Evolutionary conservation across 768 basidiomycete genomes (phyloP), one percentile per base, ranked within the genome.

Genomic region (Chiua virens): DNA sequence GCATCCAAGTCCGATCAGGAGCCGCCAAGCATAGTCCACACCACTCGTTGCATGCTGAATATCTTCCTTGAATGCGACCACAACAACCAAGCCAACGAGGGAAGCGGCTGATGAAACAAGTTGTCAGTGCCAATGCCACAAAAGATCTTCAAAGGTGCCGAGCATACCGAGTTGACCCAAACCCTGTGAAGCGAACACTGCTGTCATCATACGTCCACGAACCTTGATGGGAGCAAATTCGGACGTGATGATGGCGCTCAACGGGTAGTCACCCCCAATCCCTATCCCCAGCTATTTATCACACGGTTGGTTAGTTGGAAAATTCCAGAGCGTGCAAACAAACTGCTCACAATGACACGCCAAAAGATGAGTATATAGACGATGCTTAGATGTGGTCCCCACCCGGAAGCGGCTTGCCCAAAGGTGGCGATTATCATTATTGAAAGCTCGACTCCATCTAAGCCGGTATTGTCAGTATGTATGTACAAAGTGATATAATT

Each of bases 251-350:
- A 90, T 83, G 8, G 89, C 87, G 39, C 79, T 82, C 0, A 92
- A 68, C 10, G 92, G 92, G 63, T 93, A 92, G 59, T 93, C 92
- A 14, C 91, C 91, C 7, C 91, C 90, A 17, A 92, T 86, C 1
- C 91, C 90, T 4, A 91, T 63, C 1, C 89, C 88, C 78, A 82
- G 80, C 83, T 79, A 37, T 22, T 35, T 62, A 13, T 6, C 10
- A 2, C 30, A 30, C 73, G 81, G 20, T 77, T 61, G 62, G 79
- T 17, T 22, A 32, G 5, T n/a, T 35, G 35, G 20, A 21, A 11
- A 10, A 3, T n/a, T 22, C 2, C 15, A 42, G 9, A 8, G 10
- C 27, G 27, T 30, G 35, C 3, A 15, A 42, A 6, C 5, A 6
- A 21, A 13, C 41, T n/a, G 52, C 73, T 47, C 64, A 76, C 78